Evolutionary conservation across 228 moss, liverwort and hornwort genomes (phyloP).

Genomic region (Sphagnum magellanicum): DNA sequence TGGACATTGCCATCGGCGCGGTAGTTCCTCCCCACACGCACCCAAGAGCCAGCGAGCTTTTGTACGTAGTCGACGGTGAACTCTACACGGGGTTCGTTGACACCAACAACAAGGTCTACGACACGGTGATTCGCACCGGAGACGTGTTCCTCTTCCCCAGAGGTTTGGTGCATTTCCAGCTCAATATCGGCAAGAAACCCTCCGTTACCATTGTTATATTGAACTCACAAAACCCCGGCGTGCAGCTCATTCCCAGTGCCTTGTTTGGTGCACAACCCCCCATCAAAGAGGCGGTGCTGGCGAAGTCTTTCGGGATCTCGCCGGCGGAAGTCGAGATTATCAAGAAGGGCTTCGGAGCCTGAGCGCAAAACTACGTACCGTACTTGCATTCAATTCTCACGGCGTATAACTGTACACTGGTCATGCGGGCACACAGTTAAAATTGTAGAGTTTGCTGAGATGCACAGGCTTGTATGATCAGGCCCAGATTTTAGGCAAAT

Average conservation of each 20-base stretch:
- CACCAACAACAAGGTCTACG: slow-evolving; percentile 19
- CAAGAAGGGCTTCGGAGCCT: slow-evolving; percentile 11
- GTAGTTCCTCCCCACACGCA: slow-evolving; percentile 36
- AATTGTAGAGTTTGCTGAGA: no score
- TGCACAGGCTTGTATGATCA: no score
- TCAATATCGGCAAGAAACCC: slow-evolving; percentile 3
- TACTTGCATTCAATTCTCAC: no score
- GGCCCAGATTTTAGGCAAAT: no score
- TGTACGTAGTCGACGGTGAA: slow-evolving; percentile 12
- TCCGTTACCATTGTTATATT: slow-evolving; percentile 17
- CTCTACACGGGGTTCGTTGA: slow-evolving; percentile 15
- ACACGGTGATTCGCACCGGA: slow-evolving; percentile 3
- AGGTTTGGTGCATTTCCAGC: slow-evolving; percentile 23
- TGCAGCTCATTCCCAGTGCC: slow-evolving; percentile 19
- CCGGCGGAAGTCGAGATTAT: neutral
- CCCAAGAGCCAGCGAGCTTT: slow-evolving; percentile 24
- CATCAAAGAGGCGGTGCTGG: slow-evolving; percentile 6
- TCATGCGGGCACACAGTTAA: no score
- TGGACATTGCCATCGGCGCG: slow-evolving; percentile 18
- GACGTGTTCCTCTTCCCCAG: slow-evolving; percentile 21
- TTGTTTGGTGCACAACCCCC: slow-evolving; percentile 17
- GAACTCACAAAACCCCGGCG: slow-evolving; percentile 34
- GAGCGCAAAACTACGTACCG: no score
- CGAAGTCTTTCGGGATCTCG: slow-evolving; percentile 12
- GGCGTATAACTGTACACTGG: no score